A percentile compares a stretch with the other conserved stretches of the same genome.
These are phyloP conservation scores for Uncinocarpus reesii DNA, from an alignment of 2,329 filamentous ascomycete genomes.

Conservation along the genomic window DNA sequence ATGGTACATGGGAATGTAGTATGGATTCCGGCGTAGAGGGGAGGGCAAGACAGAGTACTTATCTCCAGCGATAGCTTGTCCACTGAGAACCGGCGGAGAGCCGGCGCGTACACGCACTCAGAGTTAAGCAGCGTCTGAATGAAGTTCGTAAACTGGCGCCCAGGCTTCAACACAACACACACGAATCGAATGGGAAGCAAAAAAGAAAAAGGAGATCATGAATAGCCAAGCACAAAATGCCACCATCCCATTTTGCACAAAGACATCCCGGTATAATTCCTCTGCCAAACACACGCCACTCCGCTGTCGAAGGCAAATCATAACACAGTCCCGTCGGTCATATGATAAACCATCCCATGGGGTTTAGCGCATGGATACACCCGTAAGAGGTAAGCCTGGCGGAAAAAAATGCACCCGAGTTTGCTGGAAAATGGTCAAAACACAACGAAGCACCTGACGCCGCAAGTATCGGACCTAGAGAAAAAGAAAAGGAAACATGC, in stretches of 20 bases:
- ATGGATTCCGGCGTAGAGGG: too few relatives aligned
- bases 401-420: neutral
- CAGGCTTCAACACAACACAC: neutral
- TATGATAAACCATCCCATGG: neutral
- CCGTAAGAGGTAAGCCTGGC: neutral
- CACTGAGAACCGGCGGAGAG: neutral
- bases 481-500: neutral
- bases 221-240: neutral
- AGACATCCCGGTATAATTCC: neutral
- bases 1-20: neutral
- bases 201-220: neutral
- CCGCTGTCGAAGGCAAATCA: neutral
- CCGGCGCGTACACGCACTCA: neutral
- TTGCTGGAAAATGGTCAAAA: neutral
- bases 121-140: neutral
- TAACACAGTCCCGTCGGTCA: neutral
- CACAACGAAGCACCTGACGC: neutral
- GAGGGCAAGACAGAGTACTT: too few relatives aligned
- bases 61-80: neutral
- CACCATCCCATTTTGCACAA: neutral
- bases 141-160: neutral
- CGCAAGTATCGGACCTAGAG: neutral
- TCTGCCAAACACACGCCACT: constrained; percentile 1
- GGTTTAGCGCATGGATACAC: neutral
- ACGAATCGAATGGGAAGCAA: neutral